Evolutionary conservation across 306 rosid genomes (phyloP).

Genomic region (Sesbania bispinosa): DNA sequence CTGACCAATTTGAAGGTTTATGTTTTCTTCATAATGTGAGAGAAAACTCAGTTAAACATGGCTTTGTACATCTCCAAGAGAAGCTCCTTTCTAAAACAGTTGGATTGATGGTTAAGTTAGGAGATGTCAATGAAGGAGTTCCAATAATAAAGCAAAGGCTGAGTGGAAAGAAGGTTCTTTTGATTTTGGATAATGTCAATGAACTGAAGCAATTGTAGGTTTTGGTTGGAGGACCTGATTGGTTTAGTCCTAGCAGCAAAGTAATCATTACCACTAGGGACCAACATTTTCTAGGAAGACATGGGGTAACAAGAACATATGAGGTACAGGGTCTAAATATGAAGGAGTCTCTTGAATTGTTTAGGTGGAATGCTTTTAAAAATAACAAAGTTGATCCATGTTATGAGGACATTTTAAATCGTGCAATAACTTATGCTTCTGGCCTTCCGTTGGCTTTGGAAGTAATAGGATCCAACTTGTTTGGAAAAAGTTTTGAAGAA

Average conservation of each 20-base stretch:
- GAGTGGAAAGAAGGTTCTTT: not conserved
- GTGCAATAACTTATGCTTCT: not conserved
- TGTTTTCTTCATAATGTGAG: not conserved
- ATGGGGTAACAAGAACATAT: not conserved
- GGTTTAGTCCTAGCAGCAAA: not conserved
- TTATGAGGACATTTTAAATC: not conserved
- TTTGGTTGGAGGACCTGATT: not conserved
- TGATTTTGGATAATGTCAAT: not conserved
- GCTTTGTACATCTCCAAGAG: not conserved
- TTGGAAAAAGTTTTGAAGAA: not conserved
- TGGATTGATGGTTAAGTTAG: not conserved
- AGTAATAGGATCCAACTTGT: conserved; percentile 19
- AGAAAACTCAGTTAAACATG: not conserved
- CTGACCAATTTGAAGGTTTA: not conserved
- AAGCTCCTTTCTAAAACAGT: not conserved
- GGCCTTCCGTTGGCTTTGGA: conserved; percentile 8
- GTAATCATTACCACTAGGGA: not conserved
- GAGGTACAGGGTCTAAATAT: not conserved
- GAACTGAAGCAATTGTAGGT: not conserved
- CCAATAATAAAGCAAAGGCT: not conserved
- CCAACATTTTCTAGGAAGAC: not conserved
- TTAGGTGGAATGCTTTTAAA: not conserved
- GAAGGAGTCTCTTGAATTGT: not conserved
- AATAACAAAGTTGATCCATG: not conserved
- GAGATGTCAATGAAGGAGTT: not conserved